Evolutionary conservation across 1,284 basidiomycete species (phyloP).

Genomic region (Ceratobasidium sp.): DNA sequence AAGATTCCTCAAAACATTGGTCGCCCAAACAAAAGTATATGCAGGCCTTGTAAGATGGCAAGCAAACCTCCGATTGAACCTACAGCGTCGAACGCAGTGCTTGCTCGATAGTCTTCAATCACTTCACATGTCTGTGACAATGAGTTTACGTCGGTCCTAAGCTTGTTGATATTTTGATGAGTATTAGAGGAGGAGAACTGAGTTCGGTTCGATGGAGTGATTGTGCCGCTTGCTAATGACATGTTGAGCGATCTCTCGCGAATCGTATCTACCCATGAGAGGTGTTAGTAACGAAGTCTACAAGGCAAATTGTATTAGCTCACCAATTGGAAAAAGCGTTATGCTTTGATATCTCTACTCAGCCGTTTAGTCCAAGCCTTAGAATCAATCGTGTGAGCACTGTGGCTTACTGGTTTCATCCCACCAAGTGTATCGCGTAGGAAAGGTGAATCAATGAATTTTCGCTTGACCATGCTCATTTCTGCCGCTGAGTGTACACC

Average conservation of each 20-base stretch:
- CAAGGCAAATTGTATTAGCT: neutral
- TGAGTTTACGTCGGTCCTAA: neutral
- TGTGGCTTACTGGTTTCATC: conserved; percentile 15
- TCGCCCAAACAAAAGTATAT: conserved; percentile 17
- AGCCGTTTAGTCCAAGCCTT: neutral
- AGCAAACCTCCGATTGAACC: conserved; percentile 16
- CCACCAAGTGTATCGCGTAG: conserved; percentile 23
- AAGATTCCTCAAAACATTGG: conserved; percentile 30
- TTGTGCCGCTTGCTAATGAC: conserved; percentile 8
- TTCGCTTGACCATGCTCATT: conserved; percentile 8
- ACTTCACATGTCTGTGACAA: conserved; percentile 16
- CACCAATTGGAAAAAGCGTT: conserved; percentile 16
- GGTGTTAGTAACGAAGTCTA: neutral
- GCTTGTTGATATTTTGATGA: neutral
- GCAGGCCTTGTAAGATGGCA: conserved; percentile 16
- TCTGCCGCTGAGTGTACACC: conserved; percentile 1
- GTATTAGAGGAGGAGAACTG: conserved; percentile 1
- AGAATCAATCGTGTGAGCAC: neutral
- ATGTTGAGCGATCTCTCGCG: neutral
- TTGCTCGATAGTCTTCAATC: conserved; percentile 22
- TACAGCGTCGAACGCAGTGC: conserved; percentile 17
- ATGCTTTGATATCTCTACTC: conserved; percentile 1
- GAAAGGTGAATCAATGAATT: conserved; percentile 11
- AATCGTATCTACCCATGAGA: neutral
- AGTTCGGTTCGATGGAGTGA: neutral